phyloP scores from a whole-genome alignment of 177 flowering plant genomes.

The Vitis hybrid region DNA sequence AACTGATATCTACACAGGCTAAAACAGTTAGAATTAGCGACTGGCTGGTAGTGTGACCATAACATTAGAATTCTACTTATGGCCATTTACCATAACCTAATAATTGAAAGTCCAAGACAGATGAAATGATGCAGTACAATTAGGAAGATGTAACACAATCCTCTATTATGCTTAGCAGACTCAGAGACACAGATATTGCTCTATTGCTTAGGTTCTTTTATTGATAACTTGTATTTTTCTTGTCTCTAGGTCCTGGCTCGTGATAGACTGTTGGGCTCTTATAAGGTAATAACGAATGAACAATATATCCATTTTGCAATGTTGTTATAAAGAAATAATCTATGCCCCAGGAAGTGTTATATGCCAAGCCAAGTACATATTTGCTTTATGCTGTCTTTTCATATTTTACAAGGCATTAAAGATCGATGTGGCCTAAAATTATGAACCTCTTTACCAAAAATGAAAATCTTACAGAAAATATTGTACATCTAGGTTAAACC shows the following conservation, averaged over 20 bases:
- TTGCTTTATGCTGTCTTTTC: too few relatives aligned
- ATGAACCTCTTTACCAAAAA: not conserved
- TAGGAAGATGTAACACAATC: not conserved
- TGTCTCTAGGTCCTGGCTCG: slow-evolving; percentile 71
- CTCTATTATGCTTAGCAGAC: not conserved
- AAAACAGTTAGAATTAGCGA: too few relatives aligned
- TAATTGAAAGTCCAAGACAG: too few relatives aligned
- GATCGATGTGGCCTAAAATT: not conserved
- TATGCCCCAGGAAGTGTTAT: not conserved
- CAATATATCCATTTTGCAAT: not conserved
- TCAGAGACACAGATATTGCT: not conserved
- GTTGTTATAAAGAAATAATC: not conserved
- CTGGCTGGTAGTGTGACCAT: not conserved
- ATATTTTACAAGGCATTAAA: not conserved
- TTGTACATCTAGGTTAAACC: slow-evolving; percentile 70
- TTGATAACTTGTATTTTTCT: slow-evolving; percentile 1
- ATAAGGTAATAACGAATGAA: slow-evolving; percentile 55
- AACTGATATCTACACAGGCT: too few relatives aligned
- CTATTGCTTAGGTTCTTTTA: not conserved
- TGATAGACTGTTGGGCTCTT: slow-evolving; percentile 87
- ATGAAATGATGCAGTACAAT: not conserved
- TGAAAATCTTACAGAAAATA: not conserved
- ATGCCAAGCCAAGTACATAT: not conserved
- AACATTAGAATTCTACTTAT: too few relatives aligned
- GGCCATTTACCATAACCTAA: too few relatives aligned